Percentiles rank a stretch among this genome's conserved stretches.
phyloP scores from a whole-genome alignment of 2,329 filamentous ascomycete genomes.

The Epichloe scottii region DNA sequence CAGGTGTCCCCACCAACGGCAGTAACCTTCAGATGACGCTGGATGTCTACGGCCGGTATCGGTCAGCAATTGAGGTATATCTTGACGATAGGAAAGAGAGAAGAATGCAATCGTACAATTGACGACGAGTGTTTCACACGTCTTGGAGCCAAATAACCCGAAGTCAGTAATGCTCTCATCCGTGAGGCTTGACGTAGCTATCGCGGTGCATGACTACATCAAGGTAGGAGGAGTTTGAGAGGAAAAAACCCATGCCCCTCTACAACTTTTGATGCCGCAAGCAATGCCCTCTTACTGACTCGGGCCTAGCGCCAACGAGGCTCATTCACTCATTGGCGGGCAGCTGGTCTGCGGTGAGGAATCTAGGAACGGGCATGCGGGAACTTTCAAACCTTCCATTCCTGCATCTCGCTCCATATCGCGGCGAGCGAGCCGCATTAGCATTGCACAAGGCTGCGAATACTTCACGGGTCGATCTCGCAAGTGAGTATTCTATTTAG shows the following conservation, averaged over 20 bases:
- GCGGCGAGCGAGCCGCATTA: too few species aligned
- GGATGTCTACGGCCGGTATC: not conserved
- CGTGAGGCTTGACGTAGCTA: not conserved
- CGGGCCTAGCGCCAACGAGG: constrained; percentile 13
- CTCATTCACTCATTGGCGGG: not conserved
- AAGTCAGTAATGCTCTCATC: constrained; percentile 1
- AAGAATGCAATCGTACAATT: not conserved
- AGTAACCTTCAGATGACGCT: not conserved
- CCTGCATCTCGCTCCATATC: too few species aligned
- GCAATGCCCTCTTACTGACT: constrained; percentile 19
- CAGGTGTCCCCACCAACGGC: not conserved
- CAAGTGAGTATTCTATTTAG: too few species aligned
- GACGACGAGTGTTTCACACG: not conserved
- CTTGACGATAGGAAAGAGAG: not conserved
- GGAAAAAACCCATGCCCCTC: constrained; percentile 14
- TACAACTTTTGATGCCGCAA: constrained; percentile 3
- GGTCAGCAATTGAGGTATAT: not conserved
- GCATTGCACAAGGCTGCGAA: too few species aligned
- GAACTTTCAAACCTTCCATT: not conserved
- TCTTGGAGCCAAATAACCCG: not conserved
- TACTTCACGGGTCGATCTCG: too few species aligned
- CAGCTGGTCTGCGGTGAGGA: not conserved
- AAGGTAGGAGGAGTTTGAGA: not conserved
- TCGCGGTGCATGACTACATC: constrained; percentile 1
- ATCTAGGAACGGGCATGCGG: not conserved